Conservation (phyloP, 352 stramenopile genomes). For the Phytophthora capsici region DNA sequence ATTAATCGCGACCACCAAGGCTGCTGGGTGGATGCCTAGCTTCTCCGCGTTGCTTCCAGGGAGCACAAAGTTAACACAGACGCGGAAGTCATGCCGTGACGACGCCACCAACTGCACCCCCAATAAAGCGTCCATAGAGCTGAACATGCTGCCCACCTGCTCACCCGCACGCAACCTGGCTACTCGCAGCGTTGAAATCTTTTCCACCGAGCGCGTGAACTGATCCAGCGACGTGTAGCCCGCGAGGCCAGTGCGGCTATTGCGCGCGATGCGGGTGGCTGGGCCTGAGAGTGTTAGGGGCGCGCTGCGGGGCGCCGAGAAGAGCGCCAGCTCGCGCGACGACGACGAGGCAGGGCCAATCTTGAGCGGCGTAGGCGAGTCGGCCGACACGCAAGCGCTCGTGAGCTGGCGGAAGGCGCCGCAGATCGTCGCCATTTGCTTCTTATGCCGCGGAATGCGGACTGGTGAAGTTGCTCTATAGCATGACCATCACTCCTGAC, state of each 20-base stretch:
- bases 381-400: slow-evolving; percentile 39
- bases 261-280: slow-evolving; percentile 17
- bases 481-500: slow-evolving; percentile 31
- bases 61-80: slow-evolving; percentile 71
- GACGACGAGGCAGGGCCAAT: slow-evolving; percentile 26
- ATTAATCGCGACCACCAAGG: slow-evolving; percentile 68
- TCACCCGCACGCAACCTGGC: slow-evolving; percentile 27
- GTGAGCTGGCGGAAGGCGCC: slow-evolving; percentile 49
- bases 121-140: slow-evolving; percentile 54
- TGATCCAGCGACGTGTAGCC: slow-evolving; percentile 38
- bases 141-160: slow-evolving; percentile 49
- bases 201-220: slow-evolving; percentile 62
- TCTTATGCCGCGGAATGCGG: slow-evolving; percentile 22
- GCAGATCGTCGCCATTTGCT: slow-evolving; percentile 50
- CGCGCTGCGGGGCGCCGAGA: slow-evolving; percentile 4
- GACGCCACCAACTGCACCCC: slow-evolving; percentile 69
- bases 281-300: slow-evolving; percentile 11
- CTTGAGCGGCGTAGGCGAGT: slow-evolving; percentile 45
- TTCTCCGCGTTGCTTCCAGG: slow-evolving; percentile 54
- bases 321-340: slow-evolving; percentile 37
- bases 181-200: slow-evolving; percentile 56
- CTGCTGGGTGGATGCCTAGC: slow-evolving; percentile 55
- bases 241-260: slow-evolving; percentile 10
- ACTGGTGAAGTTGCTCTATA: slow-evolving; percentile 30
- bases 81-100: slow-evolving; percentile 63